Conservation (phyloP, 1,284 basidiomycete genomes). For the Cryptococcus depauperatus region DNA sequence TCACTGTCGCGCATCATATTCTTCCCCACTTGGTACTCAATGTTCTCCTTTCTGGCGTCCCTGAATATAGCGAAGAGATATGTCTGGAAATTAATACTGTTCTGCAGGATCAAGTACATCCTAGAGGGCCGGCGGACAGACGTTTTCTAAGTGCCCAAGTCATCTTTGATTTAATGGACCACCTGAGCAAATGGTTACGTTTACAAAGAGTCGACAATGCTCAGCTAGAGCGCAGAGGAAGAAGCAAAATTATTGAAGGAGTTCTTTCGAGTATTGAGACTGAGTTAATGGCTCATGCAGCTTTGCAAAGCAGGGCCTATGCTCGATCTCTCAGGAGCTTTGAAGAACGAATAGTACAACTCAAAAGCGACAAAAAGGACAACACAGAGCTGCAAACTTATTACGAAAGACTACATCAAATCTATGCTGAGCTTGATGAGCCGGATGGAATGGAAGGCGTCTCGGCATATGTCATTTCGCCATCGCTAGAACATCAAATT, state of each 20-base stretch:
- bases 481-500: conserved; percentile 92
- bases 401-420: conserved; percentile 89
- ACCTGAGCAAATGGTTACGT: conserved; percentile 82
- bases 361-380: conserved; percentile 47
- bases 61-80: conserved; percentile 59
- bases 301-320: conserved; percentile 87
- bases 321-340: conserved; percentile 92
- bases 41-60: conserved; percentile 67
- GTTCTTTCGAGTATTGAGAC: conserved; percentile 76
- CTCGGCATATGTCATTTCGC: conserved; percentile 78
- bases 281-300: conserved; percentile 84
- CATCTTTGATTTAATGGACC: conserved; percentile 90
- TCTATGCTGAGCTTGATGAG: conserved; percentile 93
- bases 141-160: conserved; percentile 83
- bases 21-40: conserved; percentile 89
- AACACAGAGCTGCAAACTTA: conserved; percentile 59
- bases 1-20: conserved; percentile 78
- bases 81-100: conserved; percentile 71
- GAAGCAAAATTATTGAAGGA: conserved; percentile 56
- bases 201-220: conserved; percentile 47
- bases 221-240: conserved; percentile 49
- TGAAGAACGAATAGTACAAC: conserved; percentile 62
- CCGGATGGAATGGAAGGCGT: conserved; percentile 99
- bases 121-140: conserved; percentile 60
- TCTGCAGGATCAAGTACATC: conserved; percentile 75